These are phyloP conservation scores for Malassezia caprae DNA, from an alignment of 1,284 basidiomycete species.

Conservation along the genomic window DNA sequence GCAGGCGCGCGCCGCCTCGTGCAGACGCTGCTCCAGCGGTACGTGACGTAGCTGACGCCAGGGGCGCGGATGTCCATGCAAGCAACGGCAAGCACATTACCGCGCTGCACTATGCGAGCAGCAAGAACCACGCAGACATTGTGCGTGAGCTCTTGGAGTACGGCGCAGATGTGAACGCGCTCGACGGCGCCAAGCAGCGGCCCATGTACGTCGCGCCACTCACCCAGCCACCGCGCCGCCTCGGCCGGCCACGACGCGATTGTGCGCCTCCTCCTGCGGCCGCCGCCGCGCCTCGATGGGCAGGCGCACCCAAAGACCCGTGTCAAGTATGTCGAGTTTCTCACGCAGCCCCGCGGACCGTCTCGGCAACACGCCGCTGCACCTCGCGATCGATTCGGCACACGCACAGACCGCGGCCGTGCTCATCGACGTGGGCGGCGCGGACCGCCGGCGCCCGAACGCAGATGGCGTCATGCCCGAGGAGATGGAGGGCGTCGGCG, in stretches of 20 bases:
- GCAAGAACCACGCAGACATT: constrained; percentile 27
- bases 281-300: constrained; percentile 21
- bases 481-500: constrained; percentile 27
- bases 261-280: constrained; percentile 20
- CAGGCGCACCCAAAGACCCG: constrained; percentile 23
- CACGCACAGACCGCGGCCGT: constrained; percentile 25
- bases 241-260: constrained; percentile 22
- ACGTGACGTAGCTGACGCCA: not conserved
- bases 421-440: constrained; percentile 24
- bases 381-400: constrained; percentile 27
- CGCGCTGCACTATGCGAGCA: constrained; percentile 27
- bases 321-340: constrained; percentile 22
- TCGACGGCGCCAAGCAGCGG: constrained; percentile 25
- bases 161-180: constrained; percentile 26
- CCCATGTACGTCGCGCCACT: constrained; percentile 19
- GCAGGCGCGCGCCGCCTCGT: constrained; percentile 17
- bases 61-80: constrained; percentile 18
- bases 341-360: constrained; percentile 24
- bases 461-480: constrained; percentile 22
- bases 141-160: constrained; percentile 20
- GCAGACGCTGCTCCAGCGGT: constrained; percentile 14
- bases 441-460: constrained; percentile 22
- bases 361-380: constrained; percentile 29
- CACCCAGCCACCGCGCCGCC: constrained; percentile 22
- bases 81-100: constrained; percentile 19